Conservation (phyloP, 257 asterid species). For the Solanum chilense region DNA sequence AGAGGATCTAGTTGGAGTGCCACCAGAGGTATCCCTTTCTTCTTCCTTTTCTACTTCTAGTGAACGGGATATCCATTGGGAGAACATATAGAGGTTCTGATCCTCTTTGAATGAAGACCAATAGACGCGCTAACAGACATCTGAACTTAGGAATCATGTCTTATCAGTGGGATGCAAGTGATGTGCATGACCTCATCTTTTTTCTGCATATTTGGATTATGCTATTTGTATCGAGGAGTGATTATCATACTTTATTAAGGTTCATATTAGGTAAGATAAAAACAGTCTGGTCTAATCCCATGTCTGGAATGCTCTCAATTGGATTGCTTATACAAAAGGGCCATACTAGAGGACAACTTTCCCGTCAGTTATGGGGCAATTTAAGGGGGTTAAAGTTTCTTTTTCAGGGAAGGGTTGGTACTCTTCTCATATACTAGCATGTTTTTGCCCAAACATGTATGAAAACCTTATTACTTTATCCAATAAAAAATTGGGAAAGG, state of each 20-base stretch:
- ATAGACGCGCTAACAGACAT: background rate
- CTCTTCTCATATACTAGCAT: background rate
- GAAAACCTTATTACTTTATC: background rate
- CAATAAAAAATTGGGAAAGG: background rate
- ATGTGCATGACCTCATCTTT: background rate
- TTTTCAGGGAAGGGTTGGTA: background rate
- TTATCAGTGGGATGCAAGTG: background rate
- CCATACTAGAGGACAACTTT: background rate
- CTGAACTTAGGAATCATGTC: background rate
- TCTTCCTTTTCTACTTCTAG: background rate
- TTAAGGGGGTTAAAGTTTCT: background rate
- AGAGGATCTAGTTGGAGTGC: slow-evolving; percentile 60
- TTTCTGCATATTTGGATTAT: background rate
- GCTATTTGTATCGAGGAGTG: background rate
- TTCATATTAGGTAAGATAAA: background rate
- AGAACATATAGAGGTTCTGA: background rate
- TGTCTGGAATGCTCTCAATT: background rate
- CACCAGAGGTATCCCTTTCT: slow-evolving; percentile 63
- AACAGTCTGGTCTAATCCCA: background rate
- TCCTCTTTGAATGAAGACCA: background rate
- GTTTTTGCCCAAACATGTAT: background rate
- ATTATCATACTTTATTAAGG: background rate
- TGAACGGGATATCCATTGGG: background rate
- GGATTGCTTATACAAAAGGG: background rate
- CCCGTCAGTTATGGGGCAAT: background rate